A percentile compares a stretch with the other conserved stretches of the same genome.
These are phyloP conservation scores for Lachnellula occidentalis DNA, from an alignment of 2,329 filamentous ascomycete species.

Conservation along the genomic window DNA sequence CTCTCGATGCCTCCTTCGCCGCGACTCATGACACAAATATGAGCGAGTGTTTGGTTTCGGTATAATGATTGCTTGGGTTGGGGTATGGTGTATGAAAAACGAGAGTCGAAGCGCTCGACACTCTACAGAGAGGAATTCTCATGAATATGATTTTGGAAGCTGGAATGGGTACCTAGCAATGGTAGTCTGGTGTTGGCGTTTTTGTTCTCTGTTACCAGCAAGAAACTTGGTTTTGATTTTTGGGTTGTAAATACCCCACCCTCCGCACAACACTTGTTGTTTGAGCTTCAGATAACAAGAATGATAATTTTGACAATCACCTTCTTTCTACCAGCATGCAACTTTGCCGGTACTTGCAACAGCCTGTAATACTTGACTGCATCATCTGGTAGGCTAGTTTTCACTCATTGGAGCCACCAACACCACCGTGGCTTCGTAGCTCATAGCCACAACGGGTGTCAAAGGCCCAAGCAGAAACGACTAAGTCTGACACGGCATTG, in stretches of 20 bases:
- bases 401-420: background rate
- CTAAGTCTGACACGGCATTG: background rate
- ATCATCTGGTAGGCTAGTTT: background rate
- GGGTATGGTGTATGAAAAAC: conserved; percentile 15
- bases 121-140: conserved; percentile 24
- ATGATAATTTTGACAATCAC: background rate
- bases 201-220: conserved; percentile 9
- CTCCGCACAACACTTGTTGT: conserved; percentile 4
- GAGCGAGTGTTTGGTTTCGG: conserved; percentile 6
- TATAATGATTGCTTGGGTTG: conserved; percentile 6
- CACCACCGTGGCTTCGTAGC: background rate
- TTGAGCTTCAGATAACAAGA: background rate
- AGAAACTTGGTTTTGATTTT: conserved; percentile 4
- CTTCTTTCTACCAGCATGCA: too few species aligned
- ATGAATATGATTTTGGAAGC: conserved; percentile 16
- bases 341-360: background rate
- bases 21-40: conserved; percentile 38
- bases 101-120: conserved; percentile 32
- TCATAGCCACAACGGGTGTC: background rate
- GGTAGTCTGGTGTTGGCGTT: conserved; percentile 20
- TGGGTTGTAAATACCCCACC: conserved; percentile 24
- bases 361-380: background rate
- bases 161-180: conserved; percentile 18
- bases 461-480: background rate
- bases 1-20: conserved; percentile 69